Percentiles rank a stretch among this genome's conserved stretches.
phyloP scores from a whole-genome alignment of 2,329 filamentous ascomycete genomes.

The Plectosphaerella sp. region DNA sequence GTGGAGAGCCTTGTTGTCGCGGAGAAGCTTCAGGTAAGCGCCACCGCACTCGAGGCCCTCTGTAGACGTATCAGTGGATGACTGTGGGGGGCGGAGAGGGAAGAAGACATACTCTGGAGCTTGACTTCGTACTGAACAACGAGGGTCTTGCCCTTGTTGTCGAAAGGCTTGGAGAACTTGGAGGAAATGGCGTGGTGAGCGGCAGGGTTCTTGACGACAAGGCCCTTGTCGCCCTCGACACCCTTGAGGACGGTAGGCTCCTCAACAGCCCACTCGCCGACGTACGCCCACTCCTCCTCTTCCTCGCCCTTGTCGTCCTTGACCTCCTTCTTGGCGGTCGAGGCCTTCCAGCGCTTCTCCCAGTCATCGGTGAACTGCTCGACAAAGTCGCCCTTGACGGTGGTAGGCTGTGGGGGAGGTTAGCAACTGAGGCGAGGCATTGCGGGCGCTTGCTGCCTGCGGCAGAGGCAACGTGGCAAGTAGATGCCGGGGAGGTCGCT shows the following conservation, averaged over 20 bases:
- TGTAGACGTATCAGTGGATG: constrained; percentile 27
- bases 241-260: constrained; percentile 88
- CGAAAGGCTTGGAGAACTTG: constrained; percentile 94
- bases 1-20: constrained; percentile 95
- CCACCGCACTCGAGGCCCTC: constrained; percentile 96
- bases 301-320: constrained; percentile 66
- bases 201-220: constrained; percentile 96
- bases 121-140: constrained; percentile 99
- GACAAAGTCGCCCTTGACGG: constrained; percentile 87
- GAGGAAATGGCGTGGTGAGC: constrained; percentile 99
- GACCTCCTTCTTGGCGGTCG: constrained; percentile 90
- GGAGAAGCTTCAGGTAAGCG: constrained; percentile 97
- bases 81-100: background rate
- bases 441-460: constrained; percentile 3
- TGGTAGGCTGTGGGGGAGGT: constrained; percentile 62
- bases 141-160: constrained; percentile 90
- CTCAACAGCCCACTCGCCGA: constrained; percentile 95
- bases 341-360: constrained; percentile 90
- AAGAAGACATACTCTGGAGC: constrained; percentile 74
- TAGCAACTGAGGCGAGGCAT: constrained; percentile 1
- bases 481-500: background rate
- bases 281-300: constrained; percentile 95
- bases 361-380: constrained; percentile 98
- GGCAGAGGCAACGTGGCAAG: background rate
- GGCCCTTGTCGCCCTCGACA: constrained; percentile 90